A percentile compares a stretch with the other conserved stretches of the same genome.
phyloP scores from a whole-genome alignment of 2,329 filamentous ascomycete genomes.

The Talaromyces sp. region DNA sequence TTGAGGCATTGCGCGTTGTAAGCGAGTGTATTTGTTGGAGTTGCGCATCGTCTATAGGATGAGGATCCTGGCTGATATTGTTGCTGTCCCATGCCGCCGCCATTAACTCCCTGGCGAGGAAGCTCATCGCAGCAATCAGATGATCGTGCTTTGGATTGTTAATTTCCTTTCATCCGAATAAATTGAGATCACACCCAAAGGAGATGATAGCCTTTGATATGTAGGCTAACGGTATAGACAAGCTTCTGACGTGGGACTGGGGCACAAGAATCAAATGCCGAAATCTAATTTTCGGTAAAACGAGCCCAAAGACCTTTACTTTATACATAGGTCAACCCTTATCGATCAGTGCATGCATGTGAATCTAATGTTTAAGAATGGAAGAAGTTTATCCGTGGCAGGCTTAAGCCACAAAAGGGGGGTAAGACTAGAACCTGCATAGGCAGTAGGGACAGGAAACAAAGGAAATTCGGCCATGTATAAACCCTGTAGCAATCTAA shows the following conservation, averaged over 20 bases:
- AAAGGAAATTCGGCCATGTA: background rate
- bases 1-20: conserved; percentile 24
- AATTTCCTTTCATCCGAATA: background rate
- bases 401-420: background rate
- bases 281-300: background rate
- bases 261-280: background rate
- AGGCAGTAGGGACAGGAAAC: background rate
- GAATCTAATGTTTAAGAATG: background rate
- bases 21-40: background rate
- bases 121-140: background rate
- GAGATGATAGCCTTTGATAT: background rate
- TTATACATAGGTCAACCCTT: background rate
- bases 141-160: background rate
- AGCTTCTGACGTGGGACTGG: background rate
- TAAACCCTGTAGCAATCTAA: background rate
- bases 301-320: background rate
- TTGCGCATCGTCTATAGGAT: background rate
- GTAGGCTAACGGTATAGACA: background rate
- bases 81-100: background rate
- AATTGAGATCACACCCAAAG: background rate
- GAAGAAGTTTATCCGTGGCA: background rate
- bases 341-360: background rate
- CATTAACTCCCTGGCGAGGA: background rate
- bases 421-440: background rate
- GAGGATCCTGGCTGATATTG: background rate